These are phyloP conservation scores for Talaromyces sp. DNA, from an alignment of 2,329 filamentous ascomycete genomes.

Conservation along the genomic window DNA sequence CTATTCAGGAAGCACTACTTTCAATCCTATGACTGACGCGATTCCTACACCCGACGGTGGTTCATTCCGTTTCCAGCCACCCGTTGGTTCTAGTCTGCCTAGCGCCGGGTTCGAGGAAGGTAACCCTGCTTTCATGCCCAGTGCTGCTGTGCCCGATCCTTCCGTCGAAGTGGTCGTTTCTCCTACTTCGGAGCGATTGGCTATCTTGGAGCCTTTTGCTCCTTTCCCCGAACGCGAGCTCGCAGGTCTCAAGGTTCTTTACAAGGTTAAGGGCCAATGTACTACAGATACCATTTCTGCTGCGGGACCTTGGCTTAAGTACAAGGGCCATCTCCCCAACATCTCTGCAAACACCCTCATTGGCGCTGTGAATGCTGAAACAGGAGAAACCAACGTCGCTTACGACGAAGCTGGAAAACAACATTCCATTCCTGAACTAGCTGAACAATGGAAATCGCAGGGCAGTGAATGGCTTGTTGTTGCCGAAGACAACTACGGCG, in stretches of 20 bases:
- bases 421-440: constrained; percentile 82
- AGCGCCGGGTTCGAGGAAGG: constrained; percentile 77
- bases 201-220: constrained; percentile 83
- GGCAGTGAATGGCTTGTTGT: constrained; percentile 85
- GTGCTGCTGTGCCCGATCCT: constrained; percentile 68
- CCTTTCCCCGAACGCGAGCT: constrained; percentile 77
- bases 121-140: constrained; percentile 69
- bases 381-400: constrained; percentile 85
- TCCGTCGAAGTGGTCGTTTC: constrained; percentile 71
- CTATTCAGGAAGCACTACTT: constrained; percentile 86
- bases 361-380: constrained; percentile 87
- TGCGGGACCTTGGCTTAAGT: constrained; percentile 95
- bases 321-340: constrained; percentile 98
- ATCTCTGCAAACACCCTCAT: constrained; percentile 97
- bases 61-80: constrained; percentile 80
- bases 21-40: constrained; percentile 90
- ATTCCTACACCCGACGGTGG: constrained; percentile 75
- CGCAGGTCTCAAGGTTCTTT: constrained; percentile 74
- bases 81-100: constrained; percentile 58
- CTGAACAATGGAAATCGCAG: constrained; percentile 72
- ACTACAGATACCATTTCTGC: constrained; percentile 98
- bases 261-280: constrained; percentile 96
- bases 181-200: constrained; percentile 84
- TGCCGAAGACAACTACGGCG: constrained; percentile 96
- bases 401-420: constrained; percentile 77